These are phyloP conservation scores for Cyamopsis tetragonoloba DNA, from an alignment of 306 rosid species.

Conservation along the genomic window DNA sequence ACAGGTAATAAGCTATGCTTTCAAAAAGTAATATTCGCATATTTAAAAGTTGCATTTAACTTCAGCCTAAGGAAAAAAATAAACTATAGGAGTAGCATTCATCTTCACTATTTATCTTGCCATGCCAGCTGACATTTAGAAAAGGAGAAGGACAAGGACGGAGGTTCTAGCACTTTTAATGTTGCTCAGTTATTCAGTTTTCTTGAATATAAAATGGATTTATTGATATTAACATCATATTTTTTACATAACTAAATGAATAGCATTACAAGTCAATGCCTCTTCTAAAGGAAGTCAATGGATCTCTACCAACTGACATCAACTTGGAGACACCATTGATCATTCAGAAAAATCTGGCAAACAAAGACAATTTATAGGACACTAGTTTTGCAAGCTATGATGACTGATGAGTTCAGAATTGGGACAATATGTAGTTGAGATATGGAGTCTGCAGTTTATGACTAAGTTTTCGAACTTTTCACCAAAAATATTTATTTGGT, in stretches of 20 bases:
- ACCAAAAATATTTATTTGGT: neutral
- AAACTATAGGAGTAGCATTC: neutral
- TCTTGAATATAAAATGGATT: neutral
- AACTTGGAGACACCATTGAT: neutral
- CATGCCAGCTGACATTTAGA: neutral
- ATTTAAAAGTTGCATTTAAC: neutral
- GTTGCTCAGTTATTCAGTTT: no score
- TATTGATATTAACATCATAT: neutral
- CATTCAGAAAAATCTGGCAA: neutral
- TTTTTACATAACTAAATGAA: neutral
- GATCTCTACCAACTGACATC: neutral
- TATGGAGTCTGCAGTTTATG: neutral
- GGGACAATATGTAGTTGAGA: neutral
- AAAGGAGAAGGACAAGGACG: neutral
- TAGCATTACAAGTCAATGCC: neutral
- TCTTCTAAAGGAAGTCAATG: neutral
- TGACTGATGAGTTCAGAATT: neutral
- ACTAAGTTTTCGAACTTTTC: neutral
- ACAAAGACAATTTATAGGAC: neutral
- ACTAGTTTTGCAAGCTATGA: conserved; percentile 5
- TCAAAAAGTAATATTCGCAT: neutral
- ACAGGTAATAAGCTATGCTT: neutral
- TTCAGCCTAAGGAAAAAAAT: conserved; percentile 1
- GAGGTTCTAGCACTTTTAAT: neutral
- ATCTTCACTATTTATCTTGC: neutral